These are phyloP conservation scores for Soucietia sequanensis DNA, from an alignment of 805 yeast genomes.

Conservation along the genomic window DNA sequence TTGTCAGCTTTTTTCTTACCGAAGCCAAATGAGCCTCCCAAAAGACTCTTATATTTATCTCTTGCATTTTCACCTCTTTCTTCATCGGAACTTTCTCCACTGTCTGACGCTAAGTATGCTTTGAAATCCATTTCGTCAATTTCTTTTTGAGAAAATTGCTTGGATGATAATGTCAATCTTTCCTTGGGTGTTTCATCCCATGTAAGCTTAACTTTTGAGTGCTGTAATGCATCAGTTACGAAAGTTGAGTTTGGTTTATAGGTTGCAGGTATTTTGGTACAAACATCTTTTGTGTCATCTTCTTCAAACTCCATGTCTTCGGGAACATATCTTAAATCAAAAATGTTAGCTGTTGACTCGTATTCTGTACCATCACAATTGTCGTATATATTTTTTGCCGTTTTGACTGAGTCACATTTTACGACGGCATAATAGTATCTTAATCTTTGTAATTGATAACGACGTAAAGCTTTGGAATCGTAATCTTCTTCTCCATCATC, in stretches of 20 bases:
- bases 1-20: slow-evolving; percentile 42
- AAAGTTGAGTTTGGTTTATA: slow-evolving; percentile 76
- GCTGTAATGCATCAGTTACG: slow-evolving; percentile 93
- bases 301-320: slow-evolving; percentile 84
- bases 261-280: slow-evolving; percentile 68
- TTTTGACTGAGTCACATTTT: slow-evolving; percentile 67
- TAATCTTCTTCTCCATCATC: slow-evolving; percentile 82
- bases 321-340: slow-evolving; percentile 90
- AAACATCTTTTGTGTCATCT: slow-evolving; percentile 69
- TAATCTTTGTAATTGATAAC: slow-evolving; percentile 88
- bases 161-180: slow-evolving; percentile 69
- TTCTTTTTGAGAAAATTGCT: slow-evolving; percentile 85
- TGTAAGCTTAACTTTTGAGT: slow-evolving; percentile 91
- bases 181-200: slow-evolving; percentile 99
- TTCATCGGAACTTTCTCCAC: slow-evolving; percentile 28
- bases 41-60: slow-evolving; percentile 61
- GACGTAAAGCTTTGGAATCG: slow-evolving; percentile 78
- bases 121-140: slow-evolving; percentile 87
- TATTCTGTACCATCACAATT: slow-evolving; percentile 94
- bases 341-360: slow-evolving; percentile 92
- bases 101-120: slow-evolving; percentile 75
- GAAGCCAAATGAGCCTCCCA: slow-evolving; percentile 41
- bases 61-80: slow-evolving; percentile 37
- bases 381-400: slow-evolving; percentile 75
- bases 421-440: slow-evolving; percentile 93